phyloP scores from a whole-genome alignment of 1,139 yeast species.

The Saccharomyces pastorianus region DNA sequence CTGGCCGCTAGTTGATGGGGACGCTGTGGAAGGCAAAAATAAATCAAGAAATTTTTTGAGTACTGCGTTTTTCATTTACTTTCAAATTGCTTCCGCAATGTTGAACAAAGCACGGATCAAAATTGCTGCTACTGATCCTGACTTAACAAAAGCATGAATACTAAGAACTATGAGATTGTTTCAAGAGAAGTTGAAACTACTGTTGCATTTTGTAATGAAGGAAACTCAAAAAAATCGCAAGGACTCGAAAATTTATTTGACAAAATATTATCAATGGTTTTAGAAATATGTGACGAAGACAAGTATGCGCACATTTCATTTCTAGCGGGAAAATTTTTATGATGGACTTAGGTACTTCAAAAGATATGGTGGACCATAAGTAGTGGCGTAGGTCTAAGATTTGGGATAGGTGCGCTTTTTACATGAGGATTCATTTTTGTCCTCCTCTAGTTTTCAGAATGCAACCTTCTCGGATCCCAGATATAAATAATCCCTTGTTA shows the following conservation, averaged over 20 bases:
- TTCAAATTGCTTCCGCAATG: background rate
- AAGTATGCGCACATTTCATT: background rate
- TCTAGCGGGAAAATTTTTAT: background rate
- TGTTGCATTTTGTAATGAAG: background rate
- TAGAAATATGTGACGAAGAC: background rate
- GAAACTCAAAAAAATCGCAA: background rate
- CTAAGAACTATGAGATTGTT: background rate
- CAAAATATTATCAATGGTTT: background rate
- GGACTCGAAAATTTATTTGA: background rate
- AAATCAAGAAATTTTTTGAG: background rate
- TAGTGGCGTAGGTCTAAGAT: background rate
- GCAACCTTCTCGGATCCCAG: background rate
- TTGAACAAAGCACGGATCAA: background rate
- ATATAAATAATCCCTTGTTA: background rate
- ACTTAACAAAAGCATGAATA: background rate
- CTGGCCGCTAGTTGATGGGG: background rate
- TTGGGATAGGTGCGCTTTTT: background rate
- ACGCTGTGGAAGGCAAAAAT: background rate
- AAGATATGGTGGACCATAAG: background rate
- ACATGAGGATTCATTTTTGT: background rate
- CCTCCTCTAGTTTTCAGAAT: background rate
- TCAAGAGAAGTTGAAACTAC: background rate
- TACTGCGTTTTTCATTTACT: background rate
- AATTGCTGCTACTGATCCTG: background rate
- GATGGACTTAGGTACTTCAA: background rate